Evolutionary conservation across 441 rosid species (phyloP), one percentile per base, ranked within the genome.

Genomic region (Metrosideros polymorpha): DNA sequence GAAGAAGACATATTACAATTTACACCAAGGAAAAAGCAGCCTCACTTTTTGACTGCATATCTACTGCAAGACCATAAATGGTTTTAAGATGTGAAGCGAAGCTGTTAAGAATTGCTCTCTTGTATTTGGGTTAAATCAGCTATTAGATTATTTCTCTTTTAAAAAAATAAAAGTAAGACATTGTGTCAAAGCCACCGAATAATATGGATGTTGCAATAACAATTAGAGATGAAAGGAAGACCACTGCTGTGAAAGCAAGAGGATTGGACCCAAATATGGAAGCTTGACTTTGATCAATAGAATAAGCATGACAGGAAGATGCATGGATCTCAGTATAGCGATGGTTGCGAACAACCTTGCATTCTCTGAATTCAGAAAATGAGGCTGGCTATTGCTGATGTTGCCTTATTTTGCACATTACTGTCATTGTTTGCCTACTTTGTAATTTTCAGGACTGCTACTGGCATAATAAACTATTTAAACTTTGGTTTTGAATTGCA

Each of bases 401-500:
- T 71, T 71, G 27, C 47, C 1, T 35, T 71, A 42, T 71, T 71
- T 71, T 82, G 84, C 84, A 82, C 42, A 12, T 32, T 82, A 35
- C 42, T 82, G 43, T 53, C 49, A 50, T 82, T 0, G 17, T 82
- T 82, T 51, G 59, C n/a, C 27, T 51, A 54, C n/a, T 39, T 71
- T 30, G n/a, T 82, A 82, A 3, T 18, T 82, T 82, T n/a, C 43
- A 42, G 59, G 59, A 14, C 57, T 39, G 43, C 45, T 84, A 24
- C 55, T 50, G 55, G 57, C 49, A 51, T n/a, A 22, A 22, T 52
- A 9, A 24, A 24, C 59, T 52, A 51, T 22, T 27, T 30, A 8
- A 83, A 52, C 27, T 83, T 50, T 29, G 89, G 47, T 18, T 82
- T 85, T 85, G 55, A 85, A 50, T 86, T 89, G 82, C 83, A 89